Conservation (phyloP, 1,284 basidiomycete species). For the Heterobasidion annosum region DNA sequence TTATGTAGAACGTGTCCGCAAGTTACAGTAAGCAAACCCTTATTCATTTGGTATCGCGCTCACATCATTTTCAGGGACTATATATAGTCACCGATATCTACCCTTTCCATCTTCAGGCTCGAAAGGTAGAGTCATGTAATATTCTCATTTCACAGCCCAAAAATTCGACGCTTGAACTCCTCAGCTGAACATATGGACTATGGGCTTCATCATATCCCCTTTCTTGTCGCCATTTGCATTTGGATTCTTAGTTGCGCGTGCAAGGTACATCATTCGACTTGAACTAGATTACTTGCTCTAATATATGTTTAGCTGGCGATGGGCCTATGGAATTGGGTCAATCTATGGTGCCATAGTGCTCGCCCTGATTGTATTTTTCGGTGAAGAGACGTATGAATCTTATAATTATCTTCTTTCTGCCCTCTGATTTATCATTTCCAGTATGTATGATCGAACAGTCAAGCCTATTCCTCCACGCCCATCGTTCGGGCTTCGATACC, state of each 20-base stretch:
- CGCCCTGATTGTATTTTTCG: slow-evolving; percentile 43
- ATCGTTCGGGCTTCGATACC: slow-evolving; percentile 38
- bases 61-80: slow-evolving; percentile 35
- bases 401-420: not conserved
- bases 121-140: slow-evolving; percentile 34
- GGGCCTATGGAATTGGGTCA: slow-evolving; percentile 63
- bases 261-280: slow-evolving; percentile 23
- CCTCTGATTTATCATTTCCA: slow-evolving; percentile 14
- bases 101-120: slow-evolving; percentile 69
- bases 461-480: slow-evolving; percentile 36
- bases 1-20: slow-evolving; percentile 50
- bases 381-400: slow-evolving; percentile 55
- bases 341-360: slow-evolving; percentile 53
- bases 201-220: slow-evolving; percentile 59
- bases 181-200: slow-evolving; percentile 63
- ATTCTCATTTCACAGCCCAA: slow-evolving; percentile 63
- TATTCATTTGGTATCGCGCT: not conserved
- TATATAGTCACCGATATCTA: slow-evolving; percentile 62
- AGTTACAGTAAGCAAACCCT: slow-evolving; percentile 38
- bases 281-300: not conserved
- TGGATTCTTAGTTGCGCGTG: slow-evolving; percentile 58
- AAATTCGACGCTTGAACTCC: slow-evolving; percentile 29
- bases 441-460: slow-evolving; percentile 61
- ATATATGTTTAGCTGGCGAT: slow-evolving; percentile 43
- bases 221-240: slow-evolving; percentile 64